phyloP scores from a whole-genome alignment of 192 early-diverging fungal species.

The Coemansia sp. region DNA sequence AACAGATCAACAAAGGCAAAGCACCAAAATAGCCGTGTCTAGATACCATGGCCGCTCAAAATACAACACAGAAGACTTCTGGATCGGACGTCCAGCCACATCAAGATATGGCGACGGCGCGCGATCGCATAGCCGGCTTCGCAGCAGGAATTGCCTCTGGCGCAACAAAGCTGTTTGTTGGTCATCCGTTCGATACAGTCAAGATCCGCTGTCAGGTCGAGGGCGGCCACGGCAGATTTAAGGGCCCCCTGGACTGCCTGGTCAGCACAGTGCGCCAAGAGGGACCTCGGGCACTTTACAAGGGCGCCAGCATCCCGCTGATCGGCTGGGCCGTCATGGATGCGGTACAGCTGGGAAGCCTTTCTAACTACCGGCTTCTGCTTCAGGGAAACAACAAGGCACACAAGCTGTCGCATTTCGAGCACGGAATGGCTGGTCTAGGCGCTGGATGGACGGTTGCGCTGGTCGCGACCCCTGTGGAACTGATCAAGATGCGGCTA shows the following conservation, averaged over 20 bases:
- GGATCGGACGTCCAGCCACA: not conserved
- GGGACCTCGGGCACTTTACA: constrained; percentile 79
- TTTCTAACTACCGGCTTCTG: constrained; percentile 77
- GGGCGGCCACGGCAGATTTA: constrained; percentile 66
- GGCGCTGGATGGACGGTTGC: constrained; percentile 79
- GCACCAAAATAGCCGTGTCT: not conserved
- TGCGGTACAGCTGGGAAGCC: constrained; percentile 68
- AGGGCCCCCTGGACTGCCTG: constrained; percentile 71
- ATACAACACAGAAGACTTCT: not conserved
- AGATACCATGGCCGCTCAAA: not conserved
- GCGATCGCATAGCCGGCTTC: constrained; percentile 66
- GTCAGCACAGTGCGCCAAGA: constrained; percentile 66
- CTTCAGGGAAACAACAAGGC: constrained; percentile 65
- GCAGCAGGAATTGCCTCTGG: constrained; percentile 71
- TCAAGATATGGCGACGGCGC: constrained; percentile 43
- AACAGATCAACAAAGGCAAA: not conserved
- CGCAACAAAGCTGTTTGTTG: constrained; percentile 74
- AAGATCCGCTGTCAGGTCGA: constrained; percentile 81
- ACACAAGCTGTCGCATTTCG: constrained; percentile 61
- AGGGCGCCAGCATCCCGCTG: constrained; percentile 89
- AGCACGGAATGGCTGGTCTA: constrained; percentile 70
- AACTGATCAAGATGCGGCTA: constrained; percentile 70
- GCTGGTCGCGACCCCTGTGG: constrained; percentile 77
- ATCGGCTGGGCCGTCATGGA: constrained; percentile 93
- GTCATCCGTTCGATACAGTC: constrained; percentile 83